These are phyloP conservation scores for Mycosarcoma maydis DNA, from an alignment of 1,284 basidiomycete genomes.

Conservation along the genomic window DNA sequence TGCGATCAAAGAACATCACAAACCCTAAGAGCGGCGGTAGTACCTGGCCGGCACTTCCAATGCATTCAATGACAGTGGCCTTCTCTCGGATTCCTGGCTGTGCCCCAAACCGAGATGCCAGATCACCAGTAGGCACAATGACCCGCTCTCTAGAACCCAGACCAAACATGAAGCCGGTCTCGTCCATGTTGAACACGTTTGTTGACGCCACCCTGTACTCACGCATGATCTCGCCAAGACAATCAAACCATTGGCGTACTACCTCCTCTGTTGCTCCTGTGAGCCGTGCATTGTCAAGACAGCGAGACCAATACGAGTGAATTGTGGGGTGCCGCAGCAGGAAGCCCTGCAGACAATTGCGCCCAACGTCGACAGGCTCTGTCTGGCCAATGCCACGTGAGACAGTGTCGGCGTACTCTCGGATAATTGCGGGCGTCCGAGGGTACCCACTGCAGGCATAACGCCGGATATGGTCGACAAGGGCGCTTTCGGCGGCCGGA, in stretches of 20 bases:
- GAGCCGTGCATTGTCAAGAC: slow-evolving; percentile 12
- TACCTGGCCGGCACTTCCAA: slow-evolving; percentile 6
- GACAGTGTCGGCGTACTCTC: slow-evolving; percentile 5
- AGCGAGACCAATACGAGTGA: slow-evolving; percentile 9
- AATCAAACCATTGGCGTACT: slow-evolving; percentile 2
- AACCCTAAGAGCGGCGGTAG: background rate
- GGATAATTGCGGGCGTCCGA: slow-evolving; percentile 2
- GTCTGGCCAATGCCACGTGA: background rate
- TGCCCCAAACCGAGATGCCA: slow-evolving; percentile 3
- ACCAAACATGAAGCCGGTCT: no score
- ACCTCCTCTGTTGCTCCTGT: background rate
- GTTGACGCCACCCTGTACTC: no score
- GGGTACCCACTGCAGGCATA: slow-evolving; percentile 15
- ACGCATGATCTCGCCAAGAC: slow-evolving; percentile 3
- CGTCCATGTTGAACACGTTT: no score
- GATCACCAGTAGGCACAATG: slow-evolving; percentile 5
- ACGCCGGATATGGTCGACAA: slow-evolving; percentile 12
- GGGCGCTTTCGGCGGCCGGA: slow-evolving; percentile 2
- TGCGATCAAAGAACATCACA: background rate
- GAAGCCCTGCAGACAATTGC: slow-evolving; percentile 13
- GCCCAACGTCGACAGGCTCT: background rate
- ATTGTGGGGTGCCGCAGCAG: slow-evolving; percentile 8
- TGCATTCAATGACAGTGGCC: slow-evolving; percentile 15
- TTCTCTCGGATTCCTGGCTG: slow-evolving; percentile 7
- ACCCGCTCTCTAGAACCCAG: slow-evolving; percentile 1